Conservation (phyloP, 345 rosid species). For the Heritiera littoralis region DNA sequence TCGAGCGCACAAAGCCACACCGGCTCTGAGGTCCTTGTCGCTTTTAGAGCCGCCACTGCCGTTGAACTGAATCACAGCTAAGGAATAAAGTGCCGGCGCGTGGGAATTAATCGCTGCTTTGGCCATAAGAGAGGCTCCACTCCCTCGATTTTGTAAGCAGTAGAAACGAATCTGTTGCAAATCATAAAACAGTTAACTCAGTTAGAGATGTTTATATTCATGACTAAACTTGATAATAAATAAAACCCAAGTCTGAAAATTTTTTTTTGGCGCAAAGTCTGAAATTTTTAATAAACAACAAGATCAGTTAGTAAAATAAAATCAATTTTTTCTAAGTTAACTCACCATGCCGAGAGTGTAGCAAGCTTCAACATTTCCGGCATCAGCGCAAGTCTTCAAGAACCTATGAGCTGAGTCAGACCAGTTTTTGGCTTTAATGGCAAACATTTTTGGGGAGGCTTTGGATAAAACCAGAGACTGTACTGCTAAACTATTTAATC, state of each 20-base stretch:
- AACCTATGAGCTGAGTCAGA: slow-evolving; percentile 83
- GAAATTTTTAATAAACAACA: background rate
- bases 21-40: slow-evolving; percentile 90
- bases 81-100: slow-evolving; percentile 80
- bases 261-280: background rate
- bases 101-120: slow-evolving; percentile 87
- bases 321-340: background rate
- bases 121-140: slow-evolving; percentile 94
- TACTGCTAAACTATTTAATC: slow-evolving; percentile 62
- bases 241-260: background rate
- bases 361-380: slow-evolving; percentile 90
- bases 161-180: slow-evolving; percentile 81
- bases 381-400: slow-evolving; percentile 71
- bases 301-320: too few species aligned
- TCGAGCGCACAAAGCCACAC: slow-evolving; percentile 89
- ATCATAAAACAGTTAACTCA: background rate
- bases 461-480: slow-evolving; percentile 56
- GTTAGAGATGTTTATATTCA: slow-evolving; percentile 13
- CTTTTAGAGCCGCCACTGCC: slow-evolving; percentile 97
- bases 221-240: background rate
- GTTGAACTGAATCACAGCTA: slow-evolving; percentile 91
- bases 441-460: slow-evolving; percentile 57
- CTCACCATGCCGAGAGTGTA: slow-evolving; percentile 96
- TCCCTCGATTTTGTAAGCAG: slow-evolving; percentile 71
- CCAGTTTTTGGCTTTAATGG: slow-evolving; percentile 71